Conservation (phyloP, 2,329 filamentous ascomycete genomes). For the Aspergillus spinulosporus region DNA sequence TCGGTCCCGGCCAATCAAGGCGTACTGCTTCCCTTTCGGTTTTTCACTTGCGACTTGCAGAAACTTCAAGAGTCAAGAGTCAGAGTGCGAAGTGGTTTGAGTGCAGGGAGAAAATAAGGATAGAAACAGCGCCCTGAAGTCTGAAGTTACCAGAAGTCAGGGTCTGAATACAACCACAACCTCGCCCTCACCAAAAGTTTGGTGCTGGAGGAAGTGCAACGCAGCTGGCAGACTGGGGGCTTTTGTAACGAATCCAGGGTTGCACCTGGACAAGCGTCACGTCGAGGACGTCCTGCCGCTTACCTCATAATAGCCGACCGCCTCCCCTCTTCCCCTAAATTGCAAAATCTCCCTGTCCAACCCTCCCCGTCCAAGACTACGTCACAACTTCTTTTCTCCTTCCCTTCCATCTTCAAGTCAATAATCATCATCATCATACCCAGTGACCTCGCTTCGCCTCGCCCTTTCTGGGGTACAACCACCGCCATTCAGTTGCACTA, state of each 20-base stretch:
- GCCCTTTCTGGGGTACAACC: constrained; percentile 15
- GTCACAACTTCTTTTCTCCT: constrained; percentile 37
- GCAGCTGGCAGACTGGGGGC: constrained; percentile 19
- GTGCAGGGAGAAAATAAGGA: not conserved
- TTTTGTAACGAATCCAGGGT: constrained; percentile 27
- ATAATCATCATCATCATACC: constrained; percentile 6
- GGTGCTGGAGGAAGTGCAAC: constrained; percentile 18
- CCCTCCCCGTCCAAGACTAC: constrained; percentile 32
- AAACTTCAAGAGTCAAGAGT: too few species aligned
- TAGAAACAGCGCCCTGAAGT: too few species aligned
- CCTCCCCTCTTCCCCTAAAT: constrained; percentile 36
- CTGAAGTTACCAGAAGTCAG: not conserved
- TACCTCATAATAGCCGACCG: constrained; percentile 26
- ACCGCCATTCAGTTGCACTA: constrained; percentile 4
- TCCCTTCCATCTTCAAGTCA: constrained; percentile 18
- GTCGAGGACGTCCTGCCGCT: constrained; percentile 24
- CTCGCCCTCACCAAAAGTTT: not conserved
- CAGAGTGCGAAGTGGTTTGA: not conserved
- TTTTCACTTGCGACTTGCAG: not conserved
- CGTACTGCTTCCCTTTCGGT: constrained; percentile 3
- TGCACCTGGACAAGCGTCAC: constrained; percentile 13
- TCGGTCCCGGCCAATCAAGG: constrained; percentile 8
- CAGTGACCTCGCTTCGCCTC: constrained; percentile 4
- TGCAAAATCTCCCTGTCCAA: constrained; percentile 26
- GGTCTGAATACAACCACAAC: constrained; percentile 7